Evolutionary conservation across 257 asterid genomes (phyloP).

Genomic region (Solanum corneliomulleri): DNA sequence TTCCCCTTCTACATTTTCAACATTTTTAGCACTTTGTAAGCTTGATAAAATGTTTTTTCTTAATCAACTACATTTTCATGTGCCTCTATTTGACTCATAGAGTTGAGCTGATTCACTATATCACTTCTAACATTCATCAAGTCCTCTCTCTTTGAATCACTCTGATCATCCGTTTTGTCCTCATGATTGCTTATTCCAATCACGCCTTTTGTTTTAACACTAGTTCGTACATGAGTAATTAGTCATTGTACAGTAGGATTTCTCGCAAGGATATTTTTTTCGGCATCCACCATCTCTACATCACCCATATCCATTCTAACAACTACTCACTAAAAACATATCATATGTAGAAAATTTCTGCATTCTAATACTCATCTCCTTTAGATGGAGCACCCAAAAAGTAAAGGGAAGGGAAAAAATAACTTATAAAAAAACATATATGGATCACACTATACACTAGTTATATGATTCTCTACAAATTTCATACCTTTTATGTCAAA

Average conservation of each 20-base stretch:
- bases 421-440: not conserved
- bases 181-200: not conserved
- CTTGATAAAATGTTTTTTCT: not conserved
- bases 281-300: too few relatives aligned
- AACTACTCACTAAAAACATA: too few relatives aligned
- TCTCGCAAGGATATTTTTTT: not conserved
- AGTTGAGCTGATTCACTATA: slow-evolving; percentile 7
- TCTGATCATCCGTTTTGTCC: slow-evolving; percentile 12
- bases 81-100: not conserved
- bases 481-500: not conserved
- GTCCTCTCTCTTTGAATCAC: not conserved
- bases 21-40: not conserved
- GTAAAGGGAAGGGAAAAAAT: too few relatives aligned
- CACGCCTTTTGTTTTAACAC: not conserved
- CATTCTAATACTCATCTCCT: too few relatives aligned
- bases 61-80: not conserved
- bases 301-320: too few relatives aligned
- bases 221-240: not conserved
- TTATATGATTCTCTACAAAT: not conserved
- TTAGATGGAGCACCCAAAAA: too few relatives aligned
- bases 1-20: too few relatives aligned
- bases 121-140: not conserved
- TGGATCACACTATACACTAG: not conserved
- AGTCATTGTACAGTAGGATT: not conserved
- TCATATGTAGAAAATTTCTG: too few relatives aligned